Evolutionary conservation across 768 basidiomycete genomes (phyloP).

Genomic region (Termitomyces eurrhizus): DNA sequence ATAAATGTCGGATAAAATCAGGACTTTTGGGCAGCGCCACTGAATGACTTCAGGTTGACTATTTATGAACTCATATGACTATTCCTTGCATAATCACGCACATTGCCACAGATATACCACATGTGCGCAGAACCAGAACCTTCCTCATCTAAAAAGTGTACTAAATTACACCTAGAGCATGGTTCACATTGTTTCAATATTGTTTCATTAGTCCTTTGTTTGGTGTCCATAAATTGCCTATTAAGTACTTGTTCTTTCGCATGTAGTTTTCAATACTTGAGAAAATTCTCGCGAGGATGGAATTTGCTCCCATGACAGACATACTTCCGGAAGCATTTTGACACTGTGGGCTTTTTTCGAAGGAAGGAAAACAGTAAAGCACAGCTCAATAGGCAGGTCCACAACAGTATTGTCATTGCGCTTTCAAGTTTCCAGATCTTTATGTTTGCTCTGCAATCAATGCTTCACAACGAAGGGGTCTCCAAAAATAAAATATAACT

Average conservation of each 20-base stretch:
- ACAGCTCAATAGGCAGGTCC: neutral
- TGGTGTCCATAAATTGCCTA: neutral
- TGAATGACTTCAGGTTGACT: neutral
- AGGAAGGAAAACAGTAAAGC: neutral
- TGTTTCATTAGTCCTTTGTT: neutral
- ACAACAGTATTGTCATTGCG: neutral
- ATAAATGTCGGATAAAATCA: too few species aligned
- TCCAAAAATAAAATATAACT: too few species aligned
- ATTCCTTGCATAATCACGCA: neutral
- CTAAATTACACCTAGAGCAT: neutral
- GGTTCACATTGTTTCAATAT: neutral
- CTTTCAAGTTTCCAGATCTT: neutral
- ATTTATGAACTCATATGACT: neutral
- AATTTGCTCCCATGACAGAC: neutral
- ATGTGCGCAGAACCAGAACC: neutral
- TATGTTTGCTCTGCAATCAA: neutral
- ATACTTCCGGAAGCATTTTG: neutral
- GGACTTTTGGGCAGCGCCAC: neutral
- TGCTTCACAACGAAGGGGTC: too few species aligned
- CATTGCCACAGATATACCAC: neutral
- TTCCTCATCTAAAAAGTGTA: neutral
- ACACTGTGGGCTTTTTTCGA: neutral
- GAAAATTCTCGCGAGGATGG: neutral
- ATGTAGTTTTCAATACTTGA: neutral
- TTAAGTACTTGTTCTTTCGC: neutral